Evolutionary conservation across 768 basidiomycete genomes (phyloP).

Genomic region (Pleurotus pulmonarius): DNA sequence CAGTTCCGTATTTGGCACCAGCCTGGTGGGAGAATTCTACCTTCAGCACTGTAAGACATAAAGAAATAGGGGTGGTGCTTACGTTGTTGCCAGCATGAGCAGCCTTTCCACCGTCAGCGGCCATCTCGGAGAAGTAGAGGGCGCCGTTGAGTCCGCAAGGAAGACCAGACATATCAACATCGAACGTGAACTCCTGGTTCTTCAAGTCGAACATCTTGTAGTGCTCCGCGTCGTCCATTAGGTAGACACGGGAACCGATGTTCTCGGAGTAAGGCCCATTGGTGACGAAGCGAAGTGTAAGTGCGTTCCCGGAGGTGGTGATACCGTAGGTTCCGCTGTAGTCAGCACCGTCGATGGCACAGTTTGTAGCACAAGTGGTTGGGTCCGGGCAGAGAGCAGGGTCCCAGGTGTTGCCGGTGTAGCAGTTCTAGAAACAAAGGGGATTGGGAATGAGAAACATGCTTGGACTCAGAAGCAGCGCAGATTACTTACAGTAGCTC

Average conservation of each 20-base stretch:
- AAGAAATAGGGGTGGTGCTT: not conserved
- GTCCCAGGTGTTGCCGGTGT: constrained; percentile 39
- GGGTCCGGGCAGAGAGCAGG: constrained; percentile 30
- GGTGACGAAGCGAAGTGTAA: constrained; percentile 30
- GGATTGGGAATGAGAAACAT: not conserved
- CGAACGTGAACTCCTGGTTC: constrained; percentile 61
- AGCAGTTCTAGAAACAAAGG: constrained; percentile 17
- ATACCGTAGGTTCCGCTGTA: constrained; percentile 33
- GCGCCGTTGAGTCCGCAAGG: constrained; percentile 18
- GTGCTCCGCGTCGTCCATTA: not conserved
- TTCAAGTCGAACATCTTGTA: constrained; percentile 39
- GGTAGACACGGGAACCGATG: constrained; percentile 6
- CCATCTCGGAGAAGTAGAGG: constrained; percentile 18
- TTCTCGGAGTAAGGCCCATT: constrained; percentile 3
- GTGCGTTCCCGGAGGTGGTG: constrained; percentile 26
- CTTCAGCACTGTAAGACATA: not conserved
- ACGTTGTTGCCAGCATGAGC: constrained; percentile 6
- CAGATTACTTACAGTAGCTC: constrained; percentile 14
- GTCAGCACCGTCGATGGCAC: constrained; percentile 20
- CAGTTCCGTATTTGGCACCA: constrained; percentile 25
- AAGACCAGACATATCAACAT: constrained; percentile 56
- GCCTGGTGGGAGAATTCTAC: constrained; percentile 17
- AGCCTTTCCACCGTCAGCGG: not conserved
- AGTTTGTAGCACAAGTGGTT: constrained; percentile 9
- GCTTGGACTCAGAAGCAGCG: not conserved